A percentile compares a stretch with the other conserved stretches of the same genome.
phyloP scores from a whole-genome alignment of 257 asterid genomes.

The Coffea canephora region DNA sequence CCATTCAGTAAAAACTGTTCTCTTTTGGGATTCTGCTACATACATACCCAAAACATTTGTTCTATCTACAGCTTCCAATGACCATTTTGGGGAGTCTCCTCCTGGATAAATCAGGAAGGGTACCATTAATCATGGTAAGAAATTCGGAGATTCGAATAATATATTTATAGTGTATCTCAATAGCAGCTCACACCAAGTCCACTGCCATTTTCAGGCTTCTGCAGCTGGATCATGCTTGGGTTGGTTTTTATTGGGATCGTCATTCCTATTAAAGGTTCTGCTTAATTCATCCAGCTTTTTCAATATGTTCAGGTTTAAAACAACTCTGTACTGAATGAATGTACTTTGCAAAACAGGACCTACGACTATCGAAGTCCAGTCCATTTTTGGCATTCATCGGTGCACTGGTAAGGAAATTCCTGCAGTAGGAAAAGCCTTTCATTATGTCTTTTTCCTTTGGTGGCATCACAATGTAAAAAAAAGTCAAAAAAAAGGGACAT shows the following conservation, averaged over 20 bases:
- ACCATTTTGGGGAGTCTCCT: constrained; percentile 62
- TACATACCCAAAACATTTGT: background rate
- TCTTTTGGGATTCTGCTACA: background rate
- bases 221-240: constrained; percentile 78
- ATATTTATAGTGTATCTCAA: no score
- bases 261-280: constrained; percentile 71
- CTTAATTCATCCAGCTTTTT: background rate
- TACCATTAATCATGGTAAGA: constrained; percentile 32
- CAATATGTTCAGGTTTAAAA: background rate
- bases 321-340: constrained; percentile 15
- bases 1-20: no score
- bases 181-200: constrained; percentile 10
- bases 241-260: constrained; percentile 59
- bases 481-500: background rate
- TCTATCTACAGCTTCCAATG: constrained; percentile 67
- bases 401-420: constrained; percentile 56
- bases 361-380: constrained; percentile 55
- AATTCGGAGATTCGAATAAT: no score
- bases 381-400: constrained; percentile 72
- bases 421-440: no score
- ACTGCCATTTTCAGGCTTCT: constrained; percentile 52
- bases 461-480: background rate
- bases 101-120: constrained; percentile 85
- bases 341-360: constrained; percentile 44
- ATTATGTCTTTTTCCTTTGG: no score